These are phyloP conservation scores for Brassica incana DNA, from an alignment of 345 rosid genomes.

Conservation along the genomic window DNA sequence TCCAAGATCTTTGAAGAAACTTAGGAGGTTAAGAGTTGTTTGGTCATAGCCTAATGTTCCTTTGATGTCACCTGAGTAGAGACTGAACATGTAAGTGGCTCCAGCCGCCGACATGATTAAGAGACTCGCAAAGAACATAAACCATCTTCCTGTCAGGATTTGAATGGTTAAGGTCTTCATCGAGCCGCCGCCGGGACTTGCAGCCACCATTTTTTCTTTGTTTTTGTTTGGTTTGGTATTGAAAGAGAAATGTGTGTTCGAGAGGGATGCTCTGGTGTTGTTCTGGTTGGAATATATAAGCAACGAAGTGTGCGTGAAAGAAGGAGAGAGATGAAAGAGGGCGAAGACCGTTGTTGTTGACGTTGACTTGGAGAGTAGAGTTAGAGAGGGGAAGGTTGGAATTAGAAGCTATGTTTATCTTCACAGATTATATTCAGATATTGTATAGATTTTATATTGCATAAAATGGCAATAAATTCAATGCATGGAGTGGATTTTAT, in stretches of 20 bases:
- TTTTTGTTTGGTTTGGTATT: neutral
- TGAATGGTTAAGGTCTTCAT: conserved; percentile 43
- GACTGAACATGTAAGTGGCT: conserved; percentile 55
- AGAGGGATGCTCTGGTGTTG: conserved; percentile 28
- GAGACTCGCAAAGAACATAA: conserved; percentile 50
- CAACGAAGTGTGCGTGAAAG: conserved; percentile 34
- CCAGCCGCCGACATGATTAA: conserved; percentile 52
- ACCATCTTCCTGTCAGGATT: conserved; percentile 51
- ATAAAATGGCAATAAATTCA: conserved; percentile 9
- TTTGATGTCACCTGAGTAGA: conserved; percentile 52
- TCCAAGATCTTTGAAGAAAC: conserved; percentile 60
- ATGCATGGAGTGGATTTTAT: conserved; percentile 6
- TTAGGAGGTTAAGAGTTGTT: conserved; percentile 49
- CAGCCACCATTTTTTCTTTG: conserved; percentile 18
- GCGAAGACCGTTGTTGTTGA: conserved; percentile 32
- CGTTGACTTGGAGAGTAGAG: conserved; percentile 34
- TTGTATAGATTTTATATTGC: neutral
- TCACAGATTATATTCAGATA: neutral
- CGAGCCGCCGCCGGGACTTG: conserved; percentile 28
- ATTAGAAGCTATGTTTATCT: neutral
- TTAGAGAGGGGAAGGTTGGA: conserved; percentile 13
- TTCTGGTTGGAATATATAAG: conserved; percentile 36
- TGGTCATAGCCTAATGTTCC: conserved; percentile 49
- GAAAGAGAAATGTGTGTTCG: conserved; percentile 28
- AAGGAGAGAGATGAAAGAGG: conserved; percentile 16